Evolutionary conservation across 176 grass and related monocot species (phyloP).

Genomic region (Areca catechu): DNA sequence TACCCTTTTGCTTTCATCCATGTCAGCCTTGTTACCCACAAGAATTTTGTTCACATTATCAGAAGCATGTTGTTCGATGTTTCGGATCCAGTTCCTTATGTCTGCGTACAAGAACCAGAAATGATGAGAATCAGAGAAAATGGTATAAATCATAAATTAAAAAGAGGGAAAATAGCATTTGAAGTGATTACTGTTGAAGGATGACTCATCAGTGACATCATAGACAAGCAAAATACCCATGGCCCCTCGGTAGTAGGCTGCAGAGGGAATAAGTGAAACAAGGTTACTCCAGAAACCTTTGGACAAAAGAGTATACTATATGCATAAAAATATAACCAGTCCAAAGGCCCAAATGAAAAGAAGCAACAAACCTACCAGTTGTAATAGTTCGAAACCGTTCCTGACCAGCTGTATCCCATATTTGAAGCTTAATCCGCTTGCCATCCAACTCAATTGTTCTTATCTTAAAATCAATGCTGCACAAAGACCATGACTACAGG

Average conservation of each 20-base stretch:
- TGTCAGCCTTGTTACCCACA: constrained; percentile 55
- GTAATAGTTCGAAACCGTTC: constrained; percentile 49
- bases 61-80: constrained; percentile 56
- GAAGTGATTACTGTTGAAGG: constrained; percentile 30
- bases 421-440: constrained; percentile 47
- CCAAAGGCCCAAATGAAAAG: background rate
- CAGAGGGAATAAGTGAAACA: background rate
- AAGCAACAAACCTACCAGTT: constrained; percentile 27
- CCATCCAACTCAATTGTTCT: constrained; percentile 43
- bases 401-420: constrained; percentile 55
- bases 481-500: background rate
- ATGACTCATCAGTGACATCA: constrained; percentile 44
- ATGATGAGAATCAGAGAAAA: constrained; percentile 8
- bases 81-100: constrained; percentile 45
- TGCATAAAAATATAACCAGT: background rate
- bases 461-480: constrained; percentile 51
- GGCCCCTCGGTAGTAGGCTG: constrained; percentile 47
- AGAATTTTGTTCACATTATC: constrained; percentile 59
- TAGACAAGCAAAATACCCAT: constrained; percentile 55
- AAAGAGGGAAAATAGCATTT: background rate
- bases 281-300: constrained; percentile 1
- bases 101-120: constrained; percentile 14
- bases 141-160: background rate
- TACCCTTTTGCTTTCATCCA: constrained; percentile 72
- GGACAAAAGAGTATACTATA: background rate